Percentiles rank a stretch among this genome's conserved stretches.
These are phyloP conservation scores for Onygena corvina DNA, from an alignment of 2,329 filamentous ascomycete species.

Conservation along the genomic window DNA sequence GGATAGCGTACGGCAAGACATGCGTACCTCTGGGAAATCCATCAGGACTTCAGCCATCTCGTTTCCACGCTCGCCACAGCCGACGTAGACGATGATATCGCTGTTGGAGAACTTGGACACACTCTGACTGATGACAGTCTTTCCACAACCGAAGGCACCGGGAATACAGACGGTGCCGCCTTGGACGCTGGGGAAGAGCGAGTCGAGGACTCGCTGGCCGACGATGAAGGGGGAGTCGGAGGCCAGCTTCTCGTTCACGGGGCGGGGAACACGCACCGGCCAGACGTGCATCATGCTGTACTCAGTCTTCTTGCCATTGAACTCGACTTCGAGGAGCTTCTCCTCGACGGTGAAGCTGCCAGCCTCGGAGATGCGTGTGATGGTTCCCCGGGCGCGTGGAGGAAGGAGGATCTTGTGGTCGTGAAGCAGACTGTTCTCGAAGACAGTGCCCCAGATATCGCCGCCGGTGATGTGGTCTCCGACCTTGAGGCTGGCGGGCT, in stretches of 20 bases:
- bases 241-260: slow-evolving; percentile 80
- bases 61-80: slow-evolving; percentile 86
- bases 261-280: slow-evolving; percentile 92
- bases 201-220: slow-evolving; percentile 90
- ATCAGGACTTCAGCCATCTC: slow-evolving; percentile 99
- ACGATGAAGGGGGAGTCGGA: slow-evolving; percentile 88
- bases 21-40: slow-evolving; percentile 77
- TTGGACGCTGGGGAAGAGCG: slow-evolving; percentile 90
- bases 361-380: slow-evolving; percentile 79
- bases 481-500: slow-evolving; percentile 69
- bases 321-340: slow-evolving; percentile 90
- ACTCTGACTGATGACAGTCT: slow-evolving; percentile 97
- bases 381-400: slow-evolving; percentile 77
- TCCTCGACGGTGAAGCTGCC: slow-evolving; percentile 89
- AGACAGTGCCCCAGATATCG: slow-evolving; percentile 89
- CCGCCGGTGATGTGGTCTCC: slow-evolving; percentile 95
- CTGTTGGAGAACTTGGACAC: slow-evolving; percentile 99
- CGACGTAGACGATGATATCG: slow-evolving; percentile 97
- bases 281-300: slow-evolving; percentile 98
- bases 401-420: slow-evolving; percentile 90
- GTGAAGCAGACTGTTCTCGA: slow-evolving; percentile 87
- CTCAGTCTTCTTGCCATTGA: slow-evolving; percentile 88
- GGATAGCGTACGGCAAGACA: neutral
- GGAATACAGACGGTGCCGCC: slow-evolving; percentile 97
- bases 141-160: slow-evolving; percentile 95